Evolutionary conservation across 2,329 filamentous ascomycete genomes (phyloP), one percentile per base, ranked within the genome.

Genomic region (Cladosporium sp.): DNA sequence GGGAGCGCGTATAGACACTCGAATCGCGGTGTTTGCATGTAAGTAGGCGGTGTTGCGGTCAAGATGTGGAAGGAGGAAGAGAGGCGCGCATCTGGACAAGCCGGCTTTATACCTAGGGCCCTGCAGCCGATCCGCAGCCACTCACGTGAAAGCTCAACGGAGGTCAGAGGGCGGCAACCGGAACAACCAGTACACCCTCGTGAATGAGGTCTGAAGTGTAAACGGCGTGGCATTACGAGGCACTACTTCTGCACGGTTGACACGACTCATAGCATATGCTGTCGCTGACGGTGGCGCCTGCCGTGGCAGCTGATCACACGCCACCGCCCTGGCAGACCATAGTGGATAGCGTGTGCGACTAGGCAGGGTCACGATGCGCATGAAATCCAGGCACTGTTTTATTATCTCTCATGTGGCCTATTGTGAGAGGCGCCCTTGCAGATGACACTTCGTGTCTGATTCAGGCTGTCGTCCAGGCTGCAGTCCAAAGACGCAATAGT

Each of bases 251-350:
- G 3, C 8, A 38, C 4, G 35, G 2, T 14, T 38, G 11, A 9
- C 16, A 14, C 35, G n/a, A 9, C 35, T 38, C n/a, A 38, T 38
- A n/a, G n/a, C 40, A 28, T 19, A 32, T 43, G n/a, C 9, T 34
- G 40, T 11, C 31, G 11, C 22, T 33, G 8, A 35, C 5, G 22
- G 48, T 50, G 46, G 46, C 46, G 46, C 32, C 48, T 43, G 48
- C 48, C 40, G 48, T 50, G 46, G n/a, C 48, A 50, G 48, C 41
- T 50, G 48, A 50, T 43, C 46, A 43, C 19, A 43, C 40, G 38
- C 46, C 46, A 42, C 46, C 14, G 34, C 14, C 19, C 14, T 19
- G 10, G 41, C 18, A 16, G 28, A 14, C n/a, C 9, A 38, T 38
- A 14, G 16, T 7, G 35, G 8, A 14, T 40, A 14, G n/a, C 31